Base-by-base conservation (phyloP, 805 yeast genomes). In the Candida quercuum region DNA sequence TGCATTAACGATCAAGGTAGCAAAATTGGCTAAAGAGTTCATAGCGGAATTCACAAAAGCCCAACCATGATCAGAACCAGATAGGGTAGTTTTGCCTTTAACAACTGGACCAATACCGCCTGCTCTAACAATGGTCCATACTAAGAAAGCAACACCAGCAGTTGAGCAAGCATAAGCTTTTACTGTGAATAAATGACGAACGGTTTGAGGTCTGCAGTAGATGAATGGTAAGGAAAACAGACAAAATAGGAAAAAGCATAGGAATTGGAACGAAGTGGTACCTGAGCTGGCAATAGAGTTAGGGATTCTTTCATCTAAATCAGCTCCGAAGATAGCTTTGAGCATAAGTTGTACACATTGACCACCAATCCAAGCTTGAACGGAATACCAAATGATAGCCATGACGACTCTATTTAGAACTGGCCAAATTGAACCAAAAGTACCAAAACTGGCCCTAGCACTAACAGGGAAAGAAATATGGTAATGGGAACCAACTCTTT, bases 321-420 rank as follows among this genome's bases (percentile, higher is more conserved):
- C 66, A 38, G 73, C 69, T 38, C 87, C 86, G 65, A 85, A 88
- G 30, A 88, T 78, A 3, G 95, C 67, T 45, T 75, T 67, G 40
- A 88, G 64, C 91, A 87, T 84, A 37, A 85, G 62, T 42, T 80
- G 74, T 13, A 88, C 78, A 64, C 94, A 83, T 44, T 86, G 76
- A 23, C 91, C 94, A 38, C 94, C 93, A 40, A 89, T 72, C 71
- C 87, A 82, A 17, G 84, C 71, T 56, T 87, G 96, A 21, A 86
- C 93, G 21, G 93, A 78, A 54, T 81, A 86, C 96, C 96, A 88
- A 35, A 88, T 78, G 47, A 78, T 72, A 23, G 87, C 83, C 86
- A 88, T 82, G 10, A 84, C 89, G 27, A 86, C 91, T 63, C 97
- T 75, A 62, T 88, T 87, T 36, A 87, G 52, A 32, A 88, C 79